Base-by-base conservation (phyloP, 768 basidiomycete species). In the Paxillus ammoniavirescens region DNA sequence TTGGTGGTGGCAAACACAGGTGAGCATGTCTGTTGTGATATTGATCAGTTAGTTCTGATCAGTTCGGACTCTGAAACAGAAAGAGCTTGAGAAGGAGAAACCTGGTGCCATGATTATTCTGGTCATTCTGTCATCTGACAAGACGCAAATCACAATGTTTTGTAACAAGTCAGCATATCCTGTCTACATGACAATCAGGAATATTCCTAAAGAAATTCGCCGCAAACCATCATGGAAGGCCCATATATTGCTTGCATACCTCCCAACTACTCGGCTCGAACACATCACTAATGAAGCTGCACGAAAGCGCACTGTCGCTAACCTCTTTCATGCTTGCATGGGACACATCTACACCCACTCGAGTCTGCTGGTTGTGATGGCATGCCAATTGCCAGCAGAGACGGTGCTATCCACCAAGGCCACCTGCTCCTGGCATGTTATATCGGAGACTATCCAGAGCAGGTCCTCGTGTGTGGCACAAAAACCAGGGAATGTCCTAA, bases 1-100 rank as follows among this genome's bases (percentile, higher is more conserved):
- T 43, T 82, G 80, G 80, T 81, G 79, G 80, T 81, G 79, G 78
- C 44, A 45, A 9, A 73, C 68, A 1, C 80, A 81, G 67, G 79
- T 79, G 55, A 26, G 71, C 31, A 26, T n/a, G 9, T 17, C 7
- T 40, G 15, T 14, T 3, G 26, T 26, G 26, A 26, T 26, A 6
- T 26, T 26, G 26, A 21, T 21, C 21, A 21, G 21, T 21, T 21
- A 3, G 21, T 21, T 21, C 21, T 21, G 21, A 21, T 21, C 21
- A 21, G 21, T 21, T 21, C 21, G 21, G 21, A 21, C 21, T 21
- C 21, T 3, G 21, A 21, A 21, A 21, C 42, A 65, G 58, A 40
- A 21, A 3, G 40, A 47, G 2, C 53, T 69, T 7, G 60, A 67
- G 15, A 42, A 52, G 4, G 5, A 42, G 8, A 37, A 47, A 15